These are phyloP conservation scores for Nannochloris sp. DNA, from an alignment of 139 green algal species.

Conservation along the genomic window DNA sequence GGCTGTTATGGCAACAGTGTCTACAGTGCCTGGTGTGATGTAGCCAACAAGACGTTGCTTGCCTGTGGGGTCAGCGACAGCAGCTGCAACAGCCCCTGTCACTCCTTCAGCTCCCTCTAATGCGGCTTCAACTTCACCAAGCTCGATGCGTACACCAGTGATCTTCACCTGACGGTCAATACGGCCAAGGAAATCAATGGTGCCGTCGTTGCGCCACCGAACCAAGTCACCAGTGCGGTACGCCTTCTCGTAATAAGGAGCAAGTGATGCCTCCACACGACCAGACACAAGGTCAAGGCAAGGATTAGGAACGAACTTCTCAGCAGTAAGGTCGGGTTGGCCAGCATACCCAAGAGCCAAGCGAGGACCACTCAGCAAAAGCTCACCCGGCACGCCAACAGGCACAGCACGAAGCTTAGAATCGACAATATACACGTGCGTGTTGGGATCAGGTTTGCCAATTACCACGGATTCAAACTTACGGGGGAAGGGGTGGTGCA, in stretches of 20 bases:
- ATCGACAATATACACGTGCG: constrained; percentile 28
- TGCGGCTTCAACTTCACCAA: constrained; percentile 48
- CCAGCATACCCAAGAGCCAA: constrained; percentile 29
- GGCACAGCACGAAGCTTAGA: constrained; percentile 14
- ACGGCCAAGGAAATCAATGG: constrained; percentile 38
- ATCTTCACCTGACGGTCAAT: constrained; percentile 50
- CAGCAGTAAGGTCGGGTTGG: constrained; percentile 25
- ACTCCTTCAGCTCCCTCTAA: constrained; percentile 5
- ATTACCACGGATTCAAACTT: constrained; percentile 9
- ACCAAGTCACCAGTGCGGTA: constrained; percentile 40
- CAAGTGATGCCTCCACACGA: neutral
- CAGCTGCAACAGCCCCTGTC: neutral
- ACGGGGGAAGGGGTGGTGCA: neutral
- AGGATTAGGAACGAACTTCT: constrained; percentile 31
- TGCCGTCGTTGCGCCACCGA: constrained; percentile 17
- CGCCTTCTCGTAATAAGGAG: too few relatives aligned
- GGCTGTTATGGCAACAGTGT: neutral
- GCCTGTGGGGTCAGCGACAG: neutral
- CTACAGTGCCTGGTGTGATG: neutral
- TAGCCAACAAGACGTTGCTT: constrained; percentile 14
- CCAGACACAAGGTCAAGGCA: neutral
- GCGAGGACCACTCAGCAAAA: constrained; percentile 33
- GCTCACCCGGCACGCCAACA: constrained; percentile 33
- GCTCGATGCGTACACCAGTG: constrained; percentile 48
- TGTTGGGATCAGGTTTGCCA: constrained; percentile 33